phyloP scores from a whole-genome alignment of 2,329 filamentous ascomycete genomes.

The Colletotrichum cuscutae region DNA sequence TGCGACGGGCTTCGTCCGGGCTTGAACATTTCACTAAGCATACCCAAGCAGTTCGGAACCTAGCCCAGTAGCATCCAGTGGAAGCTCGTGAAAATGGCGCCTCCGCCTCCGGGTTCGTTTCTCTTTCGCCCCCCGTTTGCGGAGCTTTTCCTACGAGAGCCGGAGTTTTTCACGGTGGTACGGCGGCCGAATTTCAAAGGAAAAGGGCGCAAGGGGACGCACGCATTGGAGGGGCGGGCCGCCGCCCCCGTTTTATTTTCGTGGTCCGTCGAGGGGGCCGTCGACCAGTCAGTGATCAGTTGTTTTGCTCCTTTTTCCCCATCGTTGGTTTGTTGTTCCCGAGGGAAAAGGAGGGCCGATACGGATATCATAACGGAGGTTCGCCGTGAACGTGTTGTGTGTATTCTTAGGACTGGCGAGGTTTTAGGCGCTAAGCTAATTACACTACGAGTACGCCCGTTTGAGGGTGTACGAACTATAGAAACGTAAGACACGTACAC shows the following conservation, averaged over 20 bases:
- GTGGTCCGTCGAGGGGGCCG: not conserved
- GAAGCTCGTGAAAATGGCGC: not conserved
- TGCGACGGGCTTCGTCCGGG: not conserved
- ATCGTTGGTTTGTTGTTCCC: not conserved
- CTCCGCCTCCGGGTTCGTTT: not conserved
- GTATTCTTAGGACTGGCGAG: not conserved
- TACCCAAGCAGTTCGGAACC: not conserved
- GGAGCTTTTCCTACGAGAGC: constrained; percentile 1
- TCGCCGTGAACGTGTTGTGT: not conserved
- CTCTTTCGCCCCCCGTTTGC: constrained; percentile 19
- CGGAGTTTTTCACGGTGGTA: constrained; percentile 30
- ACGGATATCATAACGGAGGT: not conserved
- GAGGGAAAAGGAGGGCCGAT: not conserved
- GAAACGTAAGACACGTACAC: not conserved
- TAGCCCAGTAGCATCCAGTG: too few relatives aligned
- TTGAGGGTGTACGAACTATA: not conserved
- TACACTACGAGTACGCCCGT: not conserved
- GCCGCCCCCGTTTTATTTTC: constrained; percentile 1
- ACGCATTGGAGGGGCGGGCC: not conserved
- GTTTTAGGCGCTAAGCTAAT: not conserved
- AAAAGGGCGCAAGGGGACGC: not conserved
- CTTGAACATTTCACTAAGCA: not conserved
- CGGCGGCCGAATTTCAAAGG: constrained; percentile 21
- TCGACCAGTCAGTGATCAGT: not conserved
- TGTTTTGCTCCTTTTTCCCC: not conserved